These are phyloP conservation scores for Rutidosis leptorrhynchoides DNA, from an alignment of 129 eudicot species.

Conservation along the genomic window DNA sequence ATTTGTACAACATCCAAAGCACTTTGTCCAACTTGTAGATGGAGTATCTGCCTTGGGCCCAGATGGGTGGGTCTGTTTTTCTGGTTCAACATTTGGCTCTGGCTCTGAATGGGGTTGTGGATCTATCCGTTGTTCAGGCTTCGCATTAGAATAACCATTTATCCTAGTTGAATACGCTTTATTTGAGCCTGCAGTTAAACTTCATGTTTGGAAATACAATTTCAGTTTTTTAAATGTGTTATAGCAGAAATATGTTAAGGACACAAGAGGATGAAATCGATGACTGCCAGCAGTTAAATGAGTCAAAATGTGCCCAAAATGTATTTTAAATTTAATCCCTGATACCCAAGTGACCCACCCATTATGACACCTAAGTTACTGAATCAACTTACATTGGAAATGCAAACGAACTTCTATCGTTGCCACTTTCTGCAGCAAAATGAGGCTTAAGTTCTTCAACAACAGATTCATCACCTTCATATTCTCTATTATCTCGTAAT, in stretches of 20 bases:
- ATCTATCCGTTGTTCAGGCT: slow-evolving; percentile 12
- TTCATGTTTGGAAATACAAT: slow-evolving; percentile 25
- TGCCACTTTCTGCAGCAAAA: slow-evolving; percentile 27
- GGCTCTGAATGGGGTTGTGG: slow-evolving; percentile 8
- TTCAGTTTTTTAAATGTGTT: not conserved
- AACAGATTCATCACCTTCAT: slow-evolving; percentile 18
- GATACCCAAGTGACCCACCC: not conserved
- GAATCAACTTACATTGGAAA: slow-evolving; percentile 55
- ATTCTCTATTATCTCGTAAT: slow-evolving; percentile 30
- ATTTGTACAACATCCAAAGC: slow-evolving; percentile 32
- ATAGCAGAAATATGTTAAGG: not conserved
- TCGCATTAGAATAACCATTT: not conserved
- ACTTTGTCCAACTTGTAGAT: slow-evolving; percentile 26
- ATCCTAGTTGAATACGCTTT: slow-evolving; percentile 21
- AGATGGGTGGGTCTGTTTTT: slow-evolving; percentile 15
- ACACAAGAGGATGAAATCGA: not conserved
- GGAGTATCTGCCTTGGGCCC: slow-evolving; percentile 27
- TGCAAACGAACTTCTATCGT: slow-evolving; percentile 54
- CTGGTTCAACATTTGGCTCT: slow-evolving; percentile 13
- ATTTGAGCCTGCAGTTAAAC: slow-evolving; percentile 34
- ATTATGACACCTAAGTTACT: not conserved
- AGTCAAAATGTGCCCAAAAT: not conserved
- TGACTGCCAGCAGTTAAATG: not conserved
- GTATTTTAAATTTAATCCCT: no score
- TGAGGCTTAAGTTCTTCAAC: slow-evolving; percentile 24